These are phyloP conservation scores for Phytopythium ostracodes DNA, from an alignment of 352 stramenopile genomes.

Conservation along the genomic window DNA sequence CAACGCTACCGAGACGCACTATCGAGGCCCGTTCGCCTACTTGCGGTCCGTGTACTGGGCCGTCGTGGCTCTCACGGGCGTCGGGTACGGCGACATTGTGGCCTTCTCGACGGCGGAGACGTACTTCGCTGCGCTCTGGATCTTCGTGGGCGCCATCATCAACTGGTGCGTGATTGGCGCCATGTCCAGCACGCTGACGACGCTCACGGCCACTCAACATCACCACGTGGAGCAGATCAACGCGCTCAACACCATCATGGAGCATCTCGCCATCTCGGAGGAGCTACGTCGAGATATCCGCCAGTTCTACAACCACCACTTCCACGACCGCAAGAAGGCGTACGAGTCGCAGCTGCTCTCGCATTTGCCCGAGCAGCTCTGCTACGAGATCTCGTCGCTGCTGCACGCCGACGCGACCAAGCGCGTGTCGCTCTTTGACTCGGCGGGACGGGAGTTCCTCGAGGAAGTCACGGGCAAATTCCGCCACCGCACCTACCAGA, in stretches of 20 bases:
- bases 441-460: slow-evolving; percentile 56
- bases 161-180: slow-evolving; percentile 78
- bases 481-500: slow-evolving; percentile 63
- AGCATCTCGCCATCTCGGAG: slow-evolving; percentile 50
- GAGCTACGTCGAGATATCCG: slow-evolving; percentile 55
- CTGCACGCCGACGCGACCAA: slow-evolving; percentile 59
- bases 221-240: slow-evolving; percentile 72
- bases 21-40: slow-evolving; percentile 56
- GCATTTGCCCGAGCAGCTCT: slow-evolving; percentile 67
- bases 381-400: slow-evolving; percentile 69
- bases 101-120: slow-evolving; percentile 71
- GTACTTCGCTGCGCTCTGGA: slow-evolving; percentile 69
- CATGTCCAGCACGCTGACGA: slow-evolving; percentile 78
- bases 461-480: slow-evolving; percentile 83
- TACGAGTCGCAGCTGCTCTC: slow-evolving; percentile 71
- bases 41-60: slow-evolving; percentile 74
- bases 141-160: slow-evolving; percentile 68
- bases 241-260: slow-evolving; percentile 56
- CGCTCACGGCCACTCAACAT: slow-evolving; percentile 53
- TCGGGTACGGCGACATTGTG: slow-evolving; percentile 75
- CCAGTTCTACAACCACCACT: slow-evolving; percentile 71
- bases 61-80: slow-evolving; percentile 60
- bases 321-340: slow-evolving; percentile 44
- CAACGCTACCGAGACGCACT: slow-evolving; percentile 31
- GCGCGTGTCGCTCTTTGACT: slow-evolving; percentile 56